phyloP scores from a whole-genome alignment of 1,284 basidiomycete species.

The Pisolithus thermaeus region DNA sequence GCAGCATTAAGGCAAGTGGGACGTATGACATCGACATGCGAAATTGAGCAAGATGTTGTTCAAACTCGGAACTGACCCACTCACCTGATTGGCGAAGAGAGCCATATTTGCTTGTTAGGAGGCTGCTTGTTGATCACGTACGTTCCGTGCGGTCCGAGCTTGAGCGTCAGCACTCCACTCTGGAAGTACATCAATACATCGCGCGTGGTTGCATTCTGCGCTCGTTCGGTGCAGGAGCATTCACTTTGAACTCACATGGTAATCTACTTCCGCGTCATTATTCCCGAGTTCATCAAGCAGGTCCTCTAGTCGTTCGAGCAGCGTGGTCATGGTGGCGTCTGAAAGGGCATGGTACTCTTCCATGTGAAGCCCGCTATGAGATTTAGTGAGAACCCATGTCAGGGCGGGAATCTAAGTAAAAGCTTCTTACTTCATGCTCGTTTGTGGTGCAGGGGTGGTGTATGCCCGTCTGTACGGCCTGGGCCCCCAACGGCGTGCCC shows the following conservation, averaged over 20 bases:
- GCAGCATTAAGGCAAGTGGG: neutral
- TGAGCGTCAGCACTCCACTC: constrained; percentile 89
- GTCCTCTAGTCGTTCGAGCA: constrained; percentile 78
- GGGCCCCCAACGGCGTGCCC: neutral
- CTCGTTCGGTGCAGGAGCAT: neutral
- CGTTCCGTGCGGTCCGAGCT: constrained; percentile 80
- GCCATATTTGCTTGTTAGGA: constrained; percentile 98
- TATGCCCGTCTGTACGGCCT: constrained; percentile 24
- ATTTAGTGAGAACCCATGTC: neutral
- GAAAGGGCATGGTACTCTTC: constrained; percentile 75
- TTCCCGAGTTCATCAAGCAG: constrained; percentile 61
- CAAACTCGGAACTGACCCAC: constrained; percentile 10
- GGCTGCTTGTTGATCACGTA: constrained; percentile 99
- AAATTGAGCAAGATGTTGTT: constrained; percentile 2
- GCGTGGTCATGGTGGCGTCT: constrained; percentile 75
- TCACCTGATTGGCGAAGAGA: constrained; percentile 84
- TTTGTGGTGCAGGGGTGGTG: constrained; percentile 43
- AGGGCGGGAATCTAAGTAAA: neutral
- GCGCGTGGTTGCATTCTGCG: neutral
- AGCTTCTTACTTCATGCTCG: constrained; percentile 38
- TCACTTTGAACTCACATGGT: constrained; percentile 62
- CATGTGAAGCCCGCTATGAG: constrained; percentile 50
- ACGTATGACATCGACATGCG: neutral
- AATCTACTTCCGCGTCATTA: constrained; percentile 83
- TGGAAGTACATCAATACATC: constrained; percentile 26